Evolutionary conservation across 2,329 filamentous ascomycete genomes (phyloP).

Genomic region (Pochonia chlamydosporia): DNA sequence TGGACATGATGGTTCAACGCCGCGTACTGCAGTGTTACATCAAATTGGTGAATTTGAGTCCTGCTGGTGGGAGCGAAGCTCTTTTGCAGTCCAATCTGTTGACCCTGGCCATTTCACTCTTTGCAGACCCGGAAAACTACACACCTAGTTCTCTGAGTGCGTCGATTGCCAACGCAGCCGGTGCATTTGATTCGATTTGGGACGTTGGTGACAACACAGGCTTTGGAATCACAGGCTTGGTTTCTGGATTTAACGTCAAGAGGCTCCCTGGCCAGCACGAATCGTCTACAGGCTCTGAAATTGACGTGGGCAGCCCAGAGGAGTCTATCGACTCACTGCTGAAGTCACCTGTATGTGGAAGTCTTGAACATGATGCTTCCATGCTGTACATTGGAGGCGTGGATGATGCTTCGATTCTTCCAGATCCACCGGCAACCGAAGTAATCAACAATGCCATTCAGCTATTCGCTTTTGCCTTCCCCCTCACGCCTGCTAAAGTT

Average conservation of each 20-base stretch:
- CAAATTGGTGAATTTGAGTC: constrained; percentile 82
- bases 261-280: constrained; percentile 65
- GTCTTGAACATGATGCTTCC: constrained; percentile 84
- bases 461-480: constrained; percentile 85
- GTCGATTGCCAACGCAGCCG: constrained; percentile 84
- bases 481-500: constrained; percentile 81
- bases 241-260: constrained; percentile 69
- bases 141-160: constrained; percentile 78
- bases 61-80: constrained; percentile 76
- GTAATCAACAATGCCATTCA: constrained; percentile 93
- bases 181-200: constrained; percentile 90
- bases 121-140: constrained; percentile 89
- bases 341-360: constrained; percentile 69
- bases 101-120: constrained; percentile 82
- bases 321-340: constrained; percentile 57
- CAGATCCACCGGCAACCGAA: constrained; percentile 82
- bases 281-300: constrained; percentile 33
- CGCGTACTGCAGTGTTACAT: constrained; percentile 93
- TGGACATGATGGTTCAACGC: constrained; percentile 87
- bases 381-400: constrained; percentile 59
- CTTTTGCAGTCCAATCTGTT: constrained; percentile 87
- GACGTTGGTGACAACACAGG: constrained; percentile 91
- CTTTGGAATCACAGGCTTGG: constrained; percentile 84
- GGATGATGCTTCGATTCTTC: constrained; percentile 40
- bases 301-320: constrained; percentile 55